Evolutionary conservation across 2,329 filamentous ascomycete species (phyloP).

Genomic region (Ceratocystis albifundus): DNA sequence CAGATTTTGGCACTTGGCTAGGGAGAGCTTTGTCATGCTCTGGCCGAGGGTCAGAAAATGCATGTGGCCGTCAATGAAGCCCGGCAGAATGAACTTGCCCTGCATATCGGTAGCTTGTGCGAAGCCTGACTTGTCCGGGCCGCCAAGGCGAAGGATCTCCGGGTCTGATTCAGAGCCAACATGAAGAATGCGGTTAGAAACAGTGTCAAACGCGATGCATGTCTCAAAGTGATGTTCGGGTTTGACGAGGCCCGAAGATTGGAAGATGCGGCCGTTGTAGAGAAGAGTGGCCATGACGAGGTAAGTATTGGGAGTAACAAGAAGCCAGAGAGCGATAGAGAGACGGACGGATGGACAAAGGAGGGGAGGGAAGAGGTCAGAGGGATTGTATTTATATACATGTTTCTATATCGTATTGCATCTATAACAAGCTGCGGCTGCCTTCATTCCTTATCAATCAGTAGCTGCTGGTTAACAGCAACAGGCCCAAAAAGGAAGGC

Average conservation of each 20-base stretch:
- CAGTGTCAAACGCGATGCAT: conserved; percentile 20
- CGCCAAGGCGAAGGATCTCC: conserved; percentile 17
- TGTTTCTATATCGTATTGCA: too few species aligned
- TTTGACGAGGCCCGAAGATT: conserved; percentile 21
- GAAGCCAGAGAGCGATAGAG: too few species aligned
- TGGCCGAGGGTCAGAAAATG: conserved; percentile 45
- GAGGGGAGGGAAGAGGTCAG: too few species aligned
- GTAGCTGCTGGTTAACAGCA: too few species aligned
- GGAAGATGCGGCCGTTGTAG: conserved; percentile 25
- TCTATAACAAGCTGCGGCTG: too few species aligned
- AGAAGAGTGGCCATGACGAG: conserved; percentile 22
- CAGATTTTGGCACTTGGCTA: conserved; percentile 39
- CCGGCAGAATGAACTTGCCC: conserved; percentile 37
- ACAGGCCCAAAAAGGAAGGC: too few species aligned
- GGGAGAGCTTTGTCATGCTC: conserved; percentile 39
- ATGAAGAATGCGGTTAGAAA: conserved; percentile 21
- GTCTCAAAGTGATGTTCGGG: conserved; percentile 21
- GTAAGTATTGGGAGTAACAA: too few species aligned
- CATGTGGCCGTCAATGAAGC: conserved; percentile 48
- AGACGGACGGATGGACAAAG: too few species aligned
- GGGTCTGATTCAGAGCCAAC: conserved; percentile 20
- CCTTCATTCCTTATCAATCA: too few species aligned
- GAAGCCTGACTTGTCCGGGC: conserved; percentile 17
- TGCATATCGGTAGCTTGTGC: conserved; percentile 28
- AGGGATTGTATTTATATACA: too few species aligned